Base-by-base conservation (phyloP, 495 filamentous ascomycete genomes). In the Tirmania nivea region DNA sequence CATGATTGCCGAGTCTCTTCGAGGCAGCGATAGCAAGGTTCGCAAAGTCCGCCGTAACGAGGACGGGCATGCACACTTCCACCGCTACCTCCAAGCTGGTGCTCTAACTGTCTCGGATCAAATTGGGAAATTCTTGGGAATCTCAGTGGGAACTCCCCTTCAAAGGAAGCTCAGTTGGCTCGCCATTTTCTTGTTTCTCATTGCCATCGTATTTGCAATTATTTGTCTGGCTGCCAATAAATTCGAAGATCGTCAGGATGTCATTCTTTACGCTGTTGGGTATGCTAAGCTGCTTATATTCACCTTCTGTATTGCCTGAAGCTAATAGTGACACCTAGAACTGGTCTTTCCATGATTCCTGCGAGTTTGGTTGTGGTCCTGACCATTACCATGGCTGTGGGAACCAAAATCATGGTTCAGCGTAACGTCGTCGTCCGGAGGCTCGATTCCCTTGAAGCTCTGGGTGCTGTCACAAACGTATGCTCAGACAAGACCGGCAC, bases 401-500 rank as follows among this genome's bases (percentile, higher is more conserved):
- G 73, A 21, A 75, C 72, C 10, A 73, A 71, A 55, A 61, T 60
- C 9, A 75, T 76, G 73, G 67, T 72, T 14, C 39, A 68, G 49
- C 65, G 71, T 10, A 65, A 73, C 39, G 73, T 76, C 51, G 68
- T 74, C 37, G 72, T 72, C 12, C 68, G 73, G 10, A 74, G 73
- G 48, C 62, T 76, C 34, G 67, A 69, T 57, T 73, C 71, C 12
- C 57, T 76, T 7, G 73, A 76, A 57, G 78, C 80, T 3, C 68
- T 84, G 19, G 80, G 80, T 14, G 78, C 72, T 36, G 75, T 81
- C n/a, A 80, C 78, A 21, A 75, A 81, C 57, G 81, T 84, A 51
- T 83, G 80, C 61, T 81, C 78, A 1, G 80, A 83, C 58, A 84
- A 83, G 62, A 84, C 80, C 16, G 79, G 80, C 14, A 83, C 80